Percentiles rank a stretch among this genome's conserved stretches.
These are phyloP conservation scores for Posidonia australis DNA, from an alignment of 106 monocot genomes.

Conservation along the genomic window DNA sequence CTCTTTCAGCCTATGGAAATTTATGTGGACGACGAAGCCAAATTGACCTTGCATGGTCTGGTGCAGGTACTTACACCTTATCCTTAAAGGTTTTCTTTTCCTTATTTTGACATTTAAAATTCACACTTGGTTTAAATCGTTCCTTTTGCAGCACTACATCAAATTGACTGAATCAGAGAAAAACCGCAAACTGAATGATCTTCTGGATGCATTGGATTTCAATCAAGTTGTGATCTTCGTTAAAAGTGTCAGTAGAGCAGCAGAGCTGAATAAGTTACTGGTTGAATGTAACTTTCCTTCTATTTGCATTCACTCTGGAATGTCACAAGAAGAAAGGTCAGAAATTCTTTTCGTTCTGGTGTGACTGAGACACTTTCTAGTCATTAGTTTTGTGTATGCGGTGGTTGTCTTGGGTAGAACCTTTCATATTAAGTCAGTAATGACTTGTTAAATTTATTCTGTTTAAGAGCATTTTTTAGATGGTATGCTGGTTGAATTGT, in stretches of 20 bases:
- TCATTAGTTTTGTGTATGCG: too few relatives aligned
- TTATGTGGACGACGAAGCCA: constrained; percentile 98
- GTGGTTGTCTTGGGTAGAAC: too few relatives aligned
- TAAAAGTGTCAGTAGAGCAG: constrained; percentile 90
- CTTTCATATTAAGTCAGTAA: too few relatives aligned
- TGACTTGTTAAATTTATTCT: too few relatives aligned
- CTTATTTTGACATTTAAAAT: neutral
- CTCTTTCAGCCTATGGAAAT: constrained; percentile 99
- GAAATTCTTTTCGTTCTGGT: neutral
- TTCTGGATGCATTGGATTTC: constrained; percentile 96
- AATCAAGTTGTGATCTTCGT: constrained; percentile 99
- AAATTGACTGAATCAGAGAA: constrained; percentile 90
- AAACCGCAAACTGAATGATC: constrained; percentile 97
- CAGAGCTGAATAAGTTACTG: constrained; percentile 85
- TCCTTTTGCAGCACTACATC: constrained; percentile 78
- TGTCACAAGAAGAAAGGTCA: constrained; percentile 95
- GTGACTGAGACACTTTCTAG: too few relatives aligned
- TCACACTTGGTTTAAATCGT: neutral
- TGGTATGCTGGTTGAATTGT: too few relatives aligned
- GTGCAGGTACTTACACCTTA: constrained; percentile 59
- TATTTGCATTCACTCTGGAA: constrained; percentile 97
- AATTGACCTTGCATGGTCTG: constrained; percentile 88
- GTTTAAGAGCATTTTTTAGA: too few relatives aligned
- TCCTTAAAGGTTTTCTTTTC: neutral
- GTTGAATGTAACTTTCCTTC: constrained; percentile 98